Evolutionary conservation across 805 yeast species (phyloP).

Genomic region (Isabelozyma gotoi): DNA sequence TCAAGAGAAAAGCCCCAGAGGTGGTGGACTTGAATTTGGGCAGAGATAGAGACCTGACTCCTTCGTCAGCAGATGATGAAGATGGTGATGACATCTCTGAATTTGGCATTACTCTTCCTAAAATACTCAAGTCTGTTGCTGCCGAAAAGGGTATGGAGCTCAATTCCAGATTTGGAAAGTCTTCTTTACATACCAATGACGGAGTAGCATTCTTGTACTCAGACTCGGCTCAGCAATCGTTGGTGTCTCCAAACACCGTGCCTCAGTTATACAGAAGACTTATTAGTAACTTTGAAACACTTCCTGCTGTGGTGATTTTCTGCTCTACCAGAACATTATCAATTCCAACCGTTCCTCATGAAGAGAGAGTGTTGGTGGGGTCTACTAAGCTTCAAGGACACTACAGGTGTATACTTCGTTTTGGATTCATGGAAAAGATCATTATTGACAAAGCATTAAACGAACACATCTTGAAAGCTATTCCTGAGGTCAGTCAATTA

Average conservation of each 20-base stretch:
- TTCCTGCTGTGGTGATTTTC: conserved; percentile 46
- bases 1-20: conserved; percentile 11
- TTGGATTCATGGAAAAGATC: conserved; percentile 50
- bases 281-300: conserved; percentile 39
- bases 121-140: neutral
- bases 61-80: neutral
- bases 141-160: conserved; percentile 7
- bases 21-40: conserved; percentile 16
- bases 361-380: conserved; percentile 41
- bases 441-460: conserved; percentile 17
- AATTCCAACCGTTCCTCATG: conserved; percentile 38
- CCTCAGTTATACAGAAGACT: conserved; percentile 41
- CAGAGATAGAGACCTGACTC: too few relatives aligned
- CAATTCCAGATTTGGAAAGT: conserved; percentile 18
- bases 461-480: conserved; percentile 15
- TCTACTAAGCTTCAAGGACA: conserved; percentile 45
- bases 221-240: conserved; percentile 31
- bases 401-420: conserved; percentile 47
- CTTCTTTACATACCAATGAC: conserved; percentile 19
- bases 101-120: conserved; percentile 1
- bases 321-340: conserved; percentile 42
- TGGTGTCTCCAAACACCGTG: conserved; percentile 44
- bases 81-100: conserved; percentile 1
- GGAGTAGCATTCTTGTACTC: conserved; percentile 46
- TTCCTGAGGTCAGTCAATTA: conserved; percentile 16